Base-by-base conservation (phyloP, 2,329 filamentous ascomycete genomes). In the Sclerotiophoma versabilis region DNA sequence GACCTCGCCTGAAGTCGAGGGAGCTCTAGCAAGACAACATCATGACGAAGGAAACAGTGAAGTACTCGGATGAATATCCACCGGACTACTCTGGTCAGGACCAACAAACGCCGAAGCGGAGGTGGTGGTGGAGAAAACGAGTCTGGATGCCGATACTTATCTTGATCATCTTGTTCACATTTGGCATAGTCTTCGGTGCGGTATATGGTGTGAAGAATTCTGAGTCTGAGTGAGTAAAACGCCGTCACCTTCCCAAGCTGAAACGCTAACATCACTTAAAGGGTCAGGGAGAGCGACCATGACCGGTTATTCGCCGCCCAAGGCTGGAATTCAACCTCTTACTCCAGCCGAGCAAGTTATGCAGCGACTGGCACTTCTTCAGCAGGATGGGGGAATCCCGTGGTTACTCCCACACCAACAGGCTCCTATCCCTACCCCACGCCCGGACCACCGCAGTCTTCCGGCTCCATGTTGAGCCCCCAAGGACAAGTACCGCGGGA, bases 81-180 rank as follows among this genome's bases (percentile, higher is more conserved):
- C 45, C 45, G 11, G 36, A 38, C 10, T 49, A 49, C 34, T 33
- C 45, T 19, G 8, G 14, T 25, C 32, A 37, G 10, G 41, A 45
- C 11, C 19, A 26, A 5, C 33, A 45, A 22, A 12, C 49, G 5
- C 23, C 41, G 10, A 45, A n/a, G 14, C 5, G 49, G 34, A 52
- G 9, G 5, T 39, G 49, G 42, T 52, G 49, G 49, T 15, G 27
- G 42, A 47, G 42, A 10, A 53, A 53, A 19, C 29, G 49, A 15
- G 42, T 53, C 1, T 47, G 42, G 42, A 17, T 53, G 9, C 20
- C 34, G 4, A 22, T 9, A 9, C 27, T 44, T 5, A 5, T 52
- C 1, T 10, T 46, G 6, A 11, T 39, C 1, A 11, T 34, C n/a
- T 33, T 33, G 14, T 26, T 23, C 3, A 2, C 42, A 8, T 34